Evolutionary conservation across 1,139 yeast species (phyloP).

Genomic region (Sugiyamaella grinbergsii): DNA sequence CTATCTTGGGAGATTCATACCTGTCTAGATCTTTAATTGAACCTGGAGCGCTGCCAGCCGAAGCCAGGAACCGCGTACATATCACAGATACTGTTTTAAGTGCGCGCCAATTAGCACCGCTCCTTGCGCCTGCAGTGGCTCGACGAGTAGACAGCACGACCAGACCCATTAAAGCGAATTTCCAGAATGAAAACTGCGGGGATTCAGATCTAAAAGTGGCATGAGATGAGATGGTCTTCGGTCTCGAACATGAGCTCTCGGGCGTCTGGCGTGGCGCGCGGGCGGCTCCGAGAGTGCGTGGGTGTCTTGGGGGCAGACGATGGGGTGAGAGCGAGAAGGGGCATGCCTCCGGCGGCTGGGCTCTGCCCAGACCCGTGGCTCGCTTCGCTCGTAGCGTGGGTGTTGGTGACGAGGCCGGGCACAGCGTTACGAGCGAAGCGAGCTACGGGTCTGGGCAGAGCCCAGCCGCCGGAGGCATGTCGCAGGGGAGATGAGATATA

Average conservation of each 20-base stretch:
- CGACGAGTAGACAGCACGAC: neutral
- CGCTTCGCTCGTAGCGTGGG: neutral
- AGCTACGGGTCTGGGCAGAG: constrained; percentile 1
- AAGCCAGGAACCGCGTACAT: neutral
- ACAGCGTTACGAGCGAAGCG: neutral
- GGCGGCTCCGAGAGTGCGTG: too few relatives aligned
- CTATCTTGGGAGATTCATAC: constrained; percentile 4
- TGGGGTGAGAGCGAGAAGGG: too few relatives aligned
- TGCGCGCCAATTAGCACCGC: neutral
- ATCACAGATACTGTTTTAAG: neutral
- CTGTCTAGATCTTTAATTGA: too few relatives aligned
- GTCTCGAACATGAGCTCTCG: too few relatives aligned
- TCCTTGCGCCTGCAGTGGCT: neutral
- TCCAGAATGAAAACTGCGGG: neutral
- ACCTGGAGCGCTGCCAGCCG: neutral
- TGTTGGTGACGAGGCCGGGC: neutral
- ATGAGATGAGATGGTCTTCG: constrained; percentile 7
- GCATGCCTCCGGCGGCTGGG: too few relatives aligned
- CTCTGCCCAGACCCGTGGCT: neutral
- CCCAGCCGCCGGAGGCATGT: too few relatives aligned
- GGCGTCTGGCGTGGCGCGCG: too few relatives aligned
- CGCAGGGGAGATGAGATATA: neutral
- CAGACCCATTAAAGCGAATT: neutral
- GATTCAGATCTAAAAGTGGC: neutral
- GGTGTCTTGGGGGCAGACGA: too few relatives aligned